Conservation (phyloP, 192 early-diverging fungal genomes). For the Gigaspora rosea region DNA sequence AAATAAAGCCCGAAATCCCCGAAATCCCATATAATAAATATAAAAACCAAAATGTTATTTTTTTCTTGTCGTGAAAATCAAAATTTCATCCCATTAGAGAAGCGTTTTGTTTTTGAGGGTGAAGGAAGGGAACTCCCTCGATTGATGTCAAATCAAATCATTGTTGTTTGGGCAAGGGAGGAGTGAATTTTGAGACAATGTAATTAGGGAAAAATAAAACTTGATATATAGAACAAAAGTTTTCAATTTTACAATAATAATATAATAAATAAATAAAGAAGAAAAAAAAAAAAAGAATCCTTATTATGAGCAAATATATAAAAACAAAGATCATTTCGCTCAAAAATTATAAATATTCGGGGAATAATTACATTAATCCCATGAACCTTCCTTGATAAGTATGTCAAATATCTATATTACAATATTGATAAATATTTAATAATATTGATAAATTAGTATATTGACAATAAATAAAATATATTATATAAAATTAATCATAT, state of each 20-base stretch:
- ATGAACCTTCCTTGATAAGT: conserved; percentile 25
- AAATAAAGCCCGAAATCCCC: too few relatives aligned
- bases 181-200: neutral
- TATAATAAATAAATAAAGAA: neutral
- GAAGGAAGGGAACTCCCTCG: conserved; percentile 18
- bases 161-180: neutral
- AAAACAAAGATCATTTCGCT: neutral
- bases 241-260: neutral
- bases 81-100: neutral
- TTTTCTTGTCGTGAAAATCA: neutral
- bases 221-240: neutral
- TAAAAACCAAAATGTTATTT: neutral
- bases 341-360: neutral
- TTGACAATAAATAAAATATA: neutral
- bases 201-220: neutral
- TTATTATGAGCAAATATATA: neutral
- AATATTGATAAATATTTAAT: neutral
- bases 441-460: neutral
- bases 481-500: neutral
- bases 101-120: neutral
- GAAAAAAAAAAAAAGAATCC: neutral
- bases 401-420: conserved; percentile 21
- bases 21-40: too few relatives aligned
- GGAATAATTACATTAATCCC: neutral
- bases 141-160: conserved; percentile 20